Evolutionary conservation across 129 eudicot species (phyloP).

Genomic region (Helianthus tuberosus): DNA sequence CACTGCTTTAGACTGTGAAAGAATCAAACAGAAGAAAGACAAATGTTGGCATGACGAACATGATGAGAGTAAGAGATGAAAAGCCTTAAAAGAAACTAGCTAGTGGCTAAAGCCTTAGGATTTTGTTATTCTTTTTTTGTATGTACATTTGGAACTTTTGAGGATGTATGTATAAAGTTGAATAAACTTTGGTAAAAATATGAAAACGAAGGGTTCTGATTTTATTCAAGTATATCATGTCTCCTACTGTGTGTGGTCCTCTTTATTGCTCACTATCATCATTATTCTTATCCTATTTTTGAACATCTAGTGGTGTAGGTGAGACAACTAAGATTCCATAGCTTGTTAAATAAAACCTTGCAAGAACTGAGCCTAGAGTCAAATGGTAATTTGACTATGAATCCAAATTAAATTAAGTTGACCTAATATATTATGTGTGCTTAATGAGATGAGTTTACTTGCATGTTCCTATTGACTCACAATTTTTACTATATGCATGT

Average conservation of each 20-base stretch:
- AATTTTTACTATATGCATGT: no score
- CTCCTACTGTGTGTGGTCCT: neutral
- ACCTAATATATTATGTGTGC: no score
- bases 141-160: slow-evolving; percentile 8
- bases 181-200: neutral
- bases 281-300: neutral
- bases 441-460: neutral
- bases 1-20: slow-evolving; percentile 7
- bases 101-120: slow-evolving; percentile 24
- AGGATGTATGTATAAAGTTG: slow-evolving; percentile 16
- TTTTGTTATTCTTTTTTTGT: slow-evolving; percentile 21
- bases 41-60: slow-evolving; percentile 26
- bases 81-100: slow-evolving; percentile 18
- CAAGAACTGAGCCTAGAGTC: neutral
- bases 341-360: slow-evolving; percentile 5
- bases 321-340: slow-evolving; percentile 23
- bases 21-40: slow-evolving; percentile 12
- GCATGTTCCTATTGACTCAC: no score
- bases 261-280: neutral
- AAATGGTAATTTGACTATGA: slow-evolving; percentile 6
- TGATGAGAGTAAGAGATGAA: slow-evolving; percentile 31
- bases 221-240: neutral
- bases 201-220: slow-evolving; percentile 8
- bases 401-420: no score
- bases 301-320: slow-evolving; percentile 15